These are phyloP conservation scores for Penicillium lagena DNA, from an alignment of 495 filamentous ascomycete genomes.

Conservation along the genomic window DNA sequence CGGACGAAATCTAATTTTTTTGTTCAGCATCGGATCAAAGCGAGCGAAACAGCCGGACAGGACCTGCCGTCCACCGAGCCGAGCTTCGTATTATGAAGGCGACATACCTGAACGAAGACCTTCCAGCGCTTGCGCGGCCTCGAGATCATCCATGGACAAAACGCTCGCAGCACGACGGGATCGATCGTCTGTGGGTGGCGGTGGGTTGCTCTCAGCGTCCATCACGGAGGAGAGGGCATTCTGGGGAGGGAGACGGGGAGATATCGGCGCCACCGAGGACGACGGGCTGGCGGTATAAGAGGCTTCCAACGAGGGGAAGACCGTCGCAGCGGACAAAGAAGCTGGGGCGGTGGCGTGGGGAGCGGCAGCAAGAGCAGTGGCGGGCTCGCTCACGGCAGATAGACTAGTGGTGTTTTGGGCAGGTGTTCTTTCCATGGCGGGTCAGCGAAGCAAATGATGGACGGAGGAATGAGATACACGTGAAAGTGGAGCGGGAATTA, in stretches of 20 bases:
- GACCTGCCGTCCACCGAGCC: not conserved
- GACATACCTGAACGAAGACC: slow-evolving; percentile 72
- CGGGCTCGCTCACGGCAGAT: no score
- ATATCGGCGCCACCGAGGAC: not conserved
- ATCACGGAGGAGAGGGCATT: slow-evolving; percentile 32
- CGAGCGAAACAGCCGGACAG: not conserved
- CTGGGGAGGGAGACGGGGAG: slow-evolving; percentile 13
- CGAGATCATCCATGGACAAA: slow-evolving; percentile 75
- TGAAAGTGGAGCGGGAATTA: no score
- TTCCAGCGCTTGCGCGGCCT: slow-evolving; percentile 82
- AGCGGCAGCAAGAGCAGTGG: slow-evolving; percentile 4
- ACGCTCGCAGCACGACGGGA: slow-evolving; percentile 40
- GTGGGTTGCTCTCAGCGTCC: slow-evolving; percentile 27
- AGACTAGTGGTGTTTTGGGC: no score
- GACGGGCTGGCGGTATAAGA: slow-evolving; percentile 1
- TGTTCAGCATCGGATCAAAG: not conserved
- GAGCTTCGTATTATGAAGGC: slow-evolving; percentile 4
- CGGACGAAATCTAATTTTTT: slow-evolving; percentile 24
- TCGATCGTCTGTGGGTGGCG: slow-evolving; percentile 22
- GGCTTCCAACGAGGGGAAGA: not conserved
- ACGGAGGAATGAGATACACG: no score
- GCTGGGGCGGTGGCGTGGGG: not conserved
- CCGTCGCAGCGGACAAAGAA: no score
- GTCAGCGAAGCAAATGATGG: no score
- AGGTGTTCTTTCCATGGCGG: no score